These are phyloP conservation scores for Astraeus odoratus DNA, from an alignment of 768 basidiomycete species.

Conservation along the genomic window DNA sequence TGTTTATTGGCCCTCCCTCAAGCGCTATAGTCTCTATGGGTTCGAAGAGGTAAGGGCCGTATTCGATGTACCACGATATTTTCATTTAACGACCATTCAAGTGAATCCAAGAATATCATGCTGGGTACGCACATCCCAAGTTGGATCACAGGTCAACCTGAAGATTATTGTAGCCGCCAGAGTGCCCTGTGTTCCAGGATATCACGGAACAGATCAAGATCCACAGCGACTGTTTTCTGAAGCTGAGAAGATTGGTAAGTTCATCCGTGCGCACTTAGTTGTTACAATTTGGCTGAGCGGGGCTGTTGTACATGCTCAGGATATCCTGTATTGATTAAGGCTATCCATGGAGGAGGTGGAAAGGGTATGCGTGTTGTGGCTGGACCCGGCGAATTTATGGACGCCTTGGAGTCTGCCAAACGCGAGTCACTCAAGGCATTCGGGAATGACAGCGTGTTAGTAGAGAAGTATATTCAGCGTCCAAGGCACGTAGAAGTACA, in stretches of 20 bases:
- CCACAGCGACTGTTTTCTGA: conserved; percentile 59
- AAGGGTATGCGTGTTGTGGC: conserved; percentile 90
- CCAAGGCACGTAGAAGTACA: conserved; percentile 94
- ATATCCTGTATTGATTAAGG: conserved; percentile 92
- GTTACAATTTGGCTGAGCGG: not conserved
- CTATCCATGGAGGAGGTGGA: conserved; percentile 92
- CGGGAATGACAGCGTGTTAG: conserved; percentile 77
- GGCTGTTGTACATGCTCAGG: conserved; percentile 33
- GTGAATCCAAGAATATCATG: conserved; percentile 97
- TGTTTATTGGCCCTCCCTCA: conserved; percentile 87
- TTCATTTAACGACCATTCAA: conserved; percentile 18
- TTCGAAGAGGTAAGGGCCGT: conserved; percentile 67
- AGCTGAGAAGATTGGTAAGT: conserved; percentile 61
- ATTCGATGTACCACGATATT: not conserved
- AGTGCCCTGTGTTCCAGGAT: conserved; percentile 92
- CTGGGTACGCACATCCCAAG: conserved; percentile 38
- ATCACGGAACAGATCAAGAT: conserved; percentile 81
- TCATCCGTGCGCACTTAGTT: not conserved
- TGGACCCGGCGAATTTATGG: conserved; percentile 61
- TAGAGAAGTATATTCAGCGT: conserved; percentile 83
- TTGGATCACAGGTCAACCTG: conserved; percentile 4
- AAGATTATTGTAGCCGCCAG: conserved; percentile 54
- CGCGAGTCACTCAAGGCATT: conserved; percentile 86
- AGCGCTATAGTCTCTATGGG: conserved; percentile 92
- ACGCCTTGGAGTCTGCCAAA: conserved; percentile 80